A percentile compares a stretch with the other conserved stretches of the same genome.
Evolutionary conservation across 768 basidiomycete species (phyloP).

Genomic region (Suillus discolor): DNA sequence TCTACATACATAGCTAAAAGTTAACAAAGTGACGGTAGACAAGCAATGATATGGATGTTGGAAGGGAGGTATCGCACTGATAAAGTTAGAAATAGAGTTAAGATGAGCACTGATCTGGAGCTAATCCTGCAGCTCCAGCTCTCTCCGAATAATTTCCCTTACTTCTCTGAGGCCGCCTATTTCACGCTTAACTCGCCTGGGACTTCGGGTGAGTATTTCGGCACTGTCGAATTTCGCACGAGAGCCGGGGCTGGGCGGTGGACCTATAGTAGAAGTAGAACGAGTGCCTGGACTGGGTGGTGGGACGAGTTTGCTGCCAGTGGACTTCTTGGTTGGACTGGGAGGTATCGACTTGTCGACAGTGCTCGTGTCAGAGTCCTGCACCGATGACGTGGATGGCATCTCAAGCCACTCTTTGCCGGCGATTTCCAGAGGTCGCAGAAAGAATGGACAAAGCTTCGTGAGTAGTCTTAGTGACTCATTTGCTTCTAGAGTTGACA

Average conservation of each 20-base stretch:
- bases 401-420: conserved; percentile 59
- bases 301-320: conserved; percentile 20
- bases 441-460: conserved; percentile 79
- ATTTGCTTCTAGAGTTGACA: conserved; percentile 75
- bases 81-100: conserved; percentile 13
- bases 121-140: conserved; percentile 70
- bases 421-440: conserved; percentile 61
- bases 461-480: conserved; percentile 72
- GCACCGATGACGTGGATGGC: conserved; percentile 31
- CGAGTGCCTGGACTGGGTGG: conserved; percentile 37
- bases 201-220: conserved; percentile 69
- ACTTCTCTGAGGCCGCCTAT: conserved; percentile 77
- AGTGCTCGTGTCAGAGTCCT: conserved; percentile 17
- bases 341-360: conserved; percentile 20
- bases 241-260: conserved; percentile 53
- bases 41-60: conserved; percentile 24
- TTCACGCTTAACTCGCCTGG: conserved; percentile 69
- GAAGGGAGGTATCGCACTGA: conserved; percentile 22
- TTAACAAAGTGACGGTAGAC: background rate
- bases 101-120: conserved; percentile 13
- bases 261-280: conserved; percentile 18
- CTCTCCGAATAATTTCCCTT: conserved; percentile 77
- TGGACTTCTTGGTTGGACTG: conserved; percentile 41
- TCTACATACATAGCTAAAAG: conserved; percentile 1
- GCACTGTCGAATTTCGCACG: conserved; percentile 59